Conservation (phyloP, 306 rosid species). For the Fagus sylvatica region DNA sequence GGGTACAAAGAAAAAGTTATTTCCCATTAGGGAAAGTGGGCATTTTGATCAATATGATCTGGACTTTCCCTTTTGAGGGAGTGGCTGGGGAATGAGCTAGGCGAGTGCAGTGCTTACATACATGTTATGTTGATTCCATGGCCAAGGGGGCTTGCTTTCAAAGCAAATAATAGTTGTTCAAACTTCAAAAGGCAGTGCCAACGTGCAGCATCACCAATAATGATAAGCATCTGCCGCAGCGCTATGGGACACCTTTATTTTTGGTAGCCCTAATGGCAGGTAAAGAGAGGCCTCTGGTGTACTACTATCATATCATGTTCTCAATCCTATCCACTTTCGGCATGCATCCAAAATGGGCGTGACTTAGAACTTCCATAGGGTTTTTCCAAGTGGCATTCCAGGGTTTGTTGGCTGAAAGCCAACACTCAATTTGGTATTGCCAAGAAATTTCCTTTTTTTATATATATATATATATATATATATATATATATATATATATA, state of each 20-base stretch:
- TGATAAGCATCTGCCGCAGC: constrained; percentile 44
- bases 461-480: no score
- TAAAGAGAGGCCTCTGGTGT: constrained; percentile 11
- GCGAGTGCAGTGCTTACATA: constrained; percentile 28
- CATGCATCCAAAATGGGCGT: constrained; percentile 28
- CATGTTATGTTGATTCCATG: constrained; percentile 27
- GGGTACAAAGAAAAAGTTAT: constrained; percentile 34
- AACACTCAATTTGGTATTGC: neutral
- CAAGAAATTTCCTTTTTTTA: neutral
- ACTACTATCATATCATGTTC: constrained; percentile 23
- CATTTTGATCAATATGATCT: constrained; percentile 18
- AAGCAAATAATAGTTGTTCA: constrained; percentile 12
- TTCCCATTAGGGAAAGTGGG: constrained; percentile 41
- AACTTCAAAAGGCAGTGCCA: constrained; percentile 26
- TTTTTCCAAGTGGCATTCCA: constrained; percentile 28
- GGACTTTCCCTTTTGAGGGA: constrained; percentile 44
- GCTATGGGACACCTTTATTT: constrained; percentile 14
- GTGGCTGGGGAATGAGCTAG: constrained; percentile 19
- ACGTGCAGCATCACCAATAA: constrained; percentile 27
- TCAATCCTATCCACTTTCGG: constrained; percentile 38
- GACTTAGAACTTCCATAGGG: neutral
- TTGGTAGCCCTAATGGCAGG: constrained; percentile 20
- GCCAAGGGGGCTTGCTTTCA: constrained; percentile 3
- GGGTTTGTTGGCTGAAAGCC: constrained; percentile 10
- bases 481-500: no score